Evolutionary conservation across 768 basidiomycete genomes (phyloP), one percentile per base, ranked within the genome.

Genomic region (Termitomyces sp.): DNA sequence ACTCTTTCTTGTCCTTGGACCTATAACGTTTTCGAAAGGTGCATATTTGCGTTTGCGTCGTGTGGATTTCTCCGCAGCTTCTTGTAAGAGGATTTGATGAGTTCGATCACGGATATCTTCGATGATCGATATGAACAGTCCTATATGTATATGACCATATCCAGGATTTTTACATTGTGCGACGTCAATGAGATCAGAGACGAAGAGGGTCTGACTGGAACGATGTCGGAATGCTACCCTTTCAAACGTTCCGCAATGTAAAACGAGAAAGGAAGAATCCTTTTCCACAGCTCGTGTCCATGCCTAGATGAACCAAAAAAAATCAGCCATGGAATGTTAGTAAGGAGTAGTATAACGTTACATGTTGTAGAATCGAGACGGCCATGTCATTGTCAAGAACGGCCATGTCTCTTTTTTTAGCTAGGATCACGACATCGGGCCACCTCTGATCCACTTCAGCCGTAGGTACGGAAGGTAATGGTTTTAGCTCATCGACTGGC

Each of bases 191-290:
- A 58, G 30, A 4, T 57, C 51, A 16, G 60, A 57, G 8, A 61
- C 30, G 3, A 57, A 58, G n/a, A 61, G 57, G 2, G 57, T 58
- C 45, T 55, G 57, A 41, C 45, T 54, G 6, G 27, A n/a, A 1
- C 60, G 56, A 41, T 61, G 60, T 45, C 56, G 60, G 30, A 57
- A 59, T 0, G 45, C 58, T 8, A 59, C 49, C 12, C 58, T 20
- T 39, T 55, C 53, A 7, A 30, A 49, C 24, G 49, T 33, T 13
- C 51, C 57, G 30, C 56, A 48, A 42, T 49, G 47, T 16, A 61
- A 6, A 3, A 57, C 27, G 18, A 61, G 36, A 31, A 61, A 61
- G 6, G 54, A 45, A 1, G 49, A 37, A 15, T 61, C 60, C 27
- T 24, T 22, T 15, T 61, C 37, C 15, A 57, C 39, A 1, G 55